Evolutionary conservation across 345 rosid genomes (phyloP).

Genomic region (Sonneratia alba): DNA sequence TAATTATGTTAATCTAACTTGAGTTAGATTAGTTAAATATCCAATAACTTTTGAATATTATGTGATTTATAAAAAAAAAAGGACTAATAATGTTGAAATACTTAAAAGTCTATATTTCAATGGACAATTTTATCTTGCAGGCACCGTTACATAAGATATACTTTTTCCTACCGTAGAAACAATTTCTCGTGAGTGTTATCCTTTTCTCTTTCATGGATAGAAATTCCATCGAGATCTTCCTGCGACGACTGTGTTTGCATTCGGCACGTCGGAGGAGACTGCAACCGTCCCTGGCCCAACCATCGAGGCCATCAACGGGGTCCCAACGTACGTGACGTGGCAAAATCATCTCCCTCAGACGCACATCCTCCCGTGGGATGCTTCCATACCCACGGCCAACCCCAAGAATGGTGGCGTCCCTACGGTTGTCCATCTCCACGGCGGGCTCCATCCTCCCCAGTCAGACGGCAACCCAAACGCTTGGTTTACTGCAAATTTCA

Average conservation of each 20-base stretch:
- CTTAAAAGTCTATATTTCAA: no score
- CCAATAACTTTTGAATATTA: no score
- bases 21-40: no score
- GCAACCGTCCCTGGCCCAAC: constrained; percentile 19
- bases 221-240: constrained; percentile 18
- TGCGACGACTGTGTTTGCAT: constrained; percentile 13
- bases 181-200: no score
- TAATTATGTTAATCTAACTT: no score
- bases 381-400: constrained; percentile 11
- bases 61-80: no score
- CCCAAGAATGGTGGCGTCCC: constrained; percentile 15
- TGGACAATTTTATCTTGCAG: no score
- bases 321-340: constrained; percentile 10
- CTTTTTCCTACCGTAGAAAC: no score
- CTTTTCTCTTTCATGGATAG: constrained; percentile 1
- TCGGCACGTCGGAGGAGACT: constrained; percentile 3
- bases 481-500: constrained; percentile 16
- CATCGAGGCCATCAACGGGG: constrained; percentile 12
- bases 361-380: constrained; percentile 21
- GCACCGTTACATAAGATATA: no score
- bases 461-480: constrained; percentile 11
- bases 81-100: no score
- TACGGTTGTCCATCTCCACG: constrained; percentile 21
- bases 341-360: constrained; percentile 12
- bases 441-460: constrained; percentile 10